Base-by-base conservation (phyloP, 495 filamentous ascomycete species). In the Penicillium diatomitis region DNA sequence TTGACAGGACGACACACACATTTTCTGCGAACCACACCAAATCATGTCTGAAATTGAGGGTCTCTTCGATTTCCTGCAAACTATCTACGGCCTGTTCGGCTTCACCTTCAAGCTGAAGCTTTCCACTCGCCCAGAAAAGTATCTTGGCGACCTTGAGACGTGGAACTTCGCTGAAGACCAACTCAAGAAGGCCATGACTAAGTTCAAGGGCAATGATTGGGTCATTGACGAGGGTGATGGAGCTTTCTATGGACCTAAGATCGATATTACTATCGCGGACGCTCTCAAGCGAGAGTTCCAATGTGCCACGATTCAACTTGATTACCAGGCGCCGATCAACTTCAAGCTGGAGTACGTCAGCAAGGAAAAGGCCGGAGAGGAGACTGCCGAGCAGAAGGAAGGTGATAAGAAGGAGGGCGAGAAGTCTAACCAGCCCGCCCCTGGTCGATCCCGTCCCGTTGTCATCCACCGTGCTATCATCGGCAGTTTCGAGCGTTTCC, bases 391-490 rank as follows among this genome's bases (percentile, higher is more conserved):
- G 20, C 20, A 20, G 20, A 20, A 20, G 20, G 61, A 72, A 47
- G 62, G 63, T 11, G 48, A 63, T 4, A 61, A 60, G 29, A 44
- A 40, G 31, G 63, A 55, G 62, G 63, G 71, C 33, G 60, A 57
- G 11, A 62, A 62, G 47, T 48, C 61, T 32, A 68, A 74, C 41
- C 34, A 61, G 9, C 62, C 67, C 4, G 71, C 75, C 1, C 67
- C 80, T 38, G 88, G 89, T 44, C 92, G 84, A 63, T 89, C 89
- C 41, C 84, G 92, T 8, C 92, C 92, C 3, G 92, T 98, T 56
- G 94, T 97, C 76, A 92, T 98, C 51, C 92, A 97, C 68, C 87
- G 92, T 51, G 92, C 92, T 41, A 92, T 98, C 63, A 84, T 88
- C 44, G 92, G 92, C 46, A 87, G 82, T 54, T 87, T 96, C 57